A percentile compares a stretch with the other conserved stretches of the same genome.
phyloP scores from a whole-genome alignment of 2,329 filamentous ascomycete genomes.

The Clarireedia hainanense region DNA sequence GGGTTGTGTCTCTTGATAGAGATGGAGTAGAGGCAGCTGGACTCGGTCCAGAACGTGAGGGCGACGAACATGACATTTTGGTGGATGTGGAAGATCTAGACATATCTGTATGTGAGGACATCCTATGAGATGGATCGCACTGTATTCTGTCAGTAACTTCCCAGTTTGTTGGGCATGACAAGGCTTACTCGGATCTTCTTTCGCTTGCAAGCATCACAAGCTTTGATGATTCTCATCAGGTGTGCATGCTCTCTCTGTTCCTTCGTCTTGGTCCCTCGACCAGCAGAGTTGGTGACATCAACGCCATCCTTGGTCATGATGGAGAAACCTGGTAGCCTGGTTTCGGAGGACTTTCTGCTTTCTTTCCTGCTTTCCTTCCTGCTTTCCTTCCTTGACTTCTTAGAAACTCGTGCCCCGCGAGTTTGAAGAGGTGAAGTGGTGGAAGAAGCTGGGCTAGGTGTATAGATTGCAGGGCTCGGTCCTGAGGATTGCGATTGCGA shows the following conservation, averaged over 20 bases:
- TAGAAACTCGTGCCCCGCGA: slow-evolving; percentile 16
- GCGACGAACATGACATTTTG: slow-evolving; percentile 13
- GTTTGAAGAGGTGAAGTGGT: slow-evolving; percentile 22
- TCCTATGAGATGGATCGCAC: slow-evolving; percentile 28
- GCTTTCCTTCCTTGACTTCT: slow-evolving; percentile 24
- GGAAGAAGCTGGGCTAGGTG: slow-evolving; percentile 37
- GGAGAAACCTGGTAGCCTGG: slow-evolving; percentile 51
- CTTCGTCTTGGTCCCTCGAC: slow-evolving; percentile 57
- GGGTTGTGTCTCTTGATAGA: slow-evolving; percentile 10
- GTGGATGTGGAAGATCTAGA: slow-evolving; percentile 18
- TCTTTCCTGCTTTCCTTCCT: slow-evolving; percentile 23
- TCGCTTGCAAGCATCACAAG: slow-evolving; percentile 53
- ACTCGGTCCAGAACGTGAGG: slow-evolving; percentile 13
- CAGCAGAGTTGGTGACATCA: slow-evolving; percentile 55
- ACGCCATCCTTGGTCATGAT: slow-evolving; percentile 57
- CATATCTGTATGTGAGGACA: slow-evolving; percentile 17
- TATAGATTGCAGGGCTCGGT: slow-evolving; percentile 35
- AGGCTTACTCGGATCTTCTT: slow-evolving; percentile 48
- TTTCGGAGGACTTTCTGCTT: slow-evolving; percentile 20
- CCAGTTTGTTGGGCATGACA: background rate
- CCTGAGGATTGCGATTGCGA: slow-evolving; percentile 44
- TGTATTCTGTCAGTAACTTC: slow-evolving; percentile 12
- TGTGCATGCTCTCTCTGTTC: slow-evolving; percentile 61
- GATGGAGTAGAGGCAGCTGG: slow-evolving; percentile 11
- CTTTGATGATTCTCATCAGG: slow-evolving; percentile 59